Conservation (phyloP, 148 eudicot genomes). For the Selenicereus undatus region DNA sequence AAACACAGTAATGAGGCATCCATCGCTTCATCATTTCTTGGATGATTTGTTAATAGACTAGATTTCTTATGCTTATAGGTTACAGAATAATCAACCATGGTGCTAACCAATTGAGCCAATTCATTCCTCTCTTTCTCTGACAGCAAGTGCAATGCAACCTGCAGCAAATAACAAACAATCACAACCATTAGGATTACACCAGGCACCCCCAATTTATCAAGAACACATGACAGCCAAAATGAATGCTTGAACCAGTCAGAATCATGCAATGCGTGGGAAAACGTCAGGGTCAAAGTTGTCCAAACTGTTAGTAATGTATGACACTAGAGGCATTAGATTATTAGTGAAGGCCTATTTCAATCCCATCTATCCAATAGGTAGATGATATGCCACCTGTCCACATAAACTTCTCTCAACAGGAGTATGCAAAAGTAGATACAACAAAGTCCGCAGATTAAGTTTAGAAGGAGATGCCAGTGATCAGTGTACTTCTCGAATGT, state of each 20-base stretch:
- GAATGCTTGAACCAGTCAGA: not conserved
- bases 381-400: not conserved
- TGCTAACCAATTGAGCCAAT: conserved; percentile 60
- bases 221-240: not conserved
- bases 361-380: not conserved
- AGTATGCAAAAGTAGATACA: not conserved
- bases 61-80: conserved; percentile 63
- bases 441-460: not conserved
- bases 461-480: not conserved
- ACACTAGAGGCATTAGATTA: not conserved
- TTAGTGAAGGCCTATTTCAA: not conserved
- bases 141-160: conserved; percentile 86
- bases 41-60: conserved; percentile 36
- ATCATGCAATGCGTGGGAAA: not conserved
- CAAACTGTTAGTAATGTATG: not conserved
- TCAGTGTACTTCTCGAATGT: not conserved
- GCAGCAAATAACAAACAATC: conserved; percentile 22
- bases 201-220: conserved; percentile 7
- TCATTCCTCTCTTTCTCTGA: conserved; percentile 70
- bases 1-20: conserved; percentile 57
- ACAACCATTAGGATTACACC: not conserved
- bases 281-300: not conserved
- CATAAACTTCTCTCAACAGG: not conserved
- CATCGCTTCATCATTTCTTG: conserved; percentile 38
- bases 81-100: conserved; percentile 73